Conservation (phyloP, 495 filamentous ascomycete species). For the Penicillium fimorum region DNA sequence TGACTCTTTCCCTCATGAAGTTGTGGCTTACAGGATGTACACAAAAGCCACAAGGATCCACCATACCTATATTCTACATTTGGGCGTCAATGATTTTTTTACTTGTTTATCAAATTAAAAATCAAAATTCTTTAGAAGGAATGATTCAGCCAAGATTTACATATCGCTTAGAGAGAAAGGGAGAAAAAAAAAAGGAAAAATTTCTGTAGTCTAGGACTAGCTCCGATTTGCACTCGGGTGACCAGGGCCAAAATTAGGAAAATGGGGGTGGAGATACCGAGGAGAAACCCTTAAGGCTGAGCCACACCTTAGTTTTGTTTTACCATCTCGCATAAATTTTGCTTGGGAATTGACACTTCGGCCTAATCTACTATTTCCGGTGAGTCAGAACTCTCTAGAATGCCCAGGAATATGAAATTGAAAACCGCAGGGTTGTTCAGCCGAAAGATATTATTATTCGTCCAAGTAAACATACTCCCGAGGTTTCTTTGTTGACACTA, state of each 20-base stretch:
- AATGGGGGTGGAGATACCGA: constrained; percentile 13
- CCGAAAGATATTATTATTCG: background rate
- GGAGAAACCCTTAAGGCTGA: constrained; percentile 21
- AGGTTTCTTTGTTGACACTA: background rate
- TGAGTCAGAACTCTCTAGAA: constrained; percentile 5
- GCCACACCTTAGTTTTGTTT: constrained; percentile 22
- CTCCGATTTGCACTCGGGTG: constrained; percentile 8
- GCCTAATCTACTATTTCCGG: constrained; percentile 4
- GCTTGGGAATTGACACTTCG: constrained; percentile 1
- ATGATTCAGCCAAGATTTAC: constrained; percentile 2
- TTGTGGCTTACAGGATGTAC: constrained; percentile 10
- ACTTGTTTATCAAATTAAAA: background rate
- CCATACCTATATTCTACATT: background rate
- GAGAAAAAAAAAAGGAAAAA: background rate
- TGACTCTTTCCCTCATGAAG: background rate
- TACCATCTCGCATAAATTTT: background rate
- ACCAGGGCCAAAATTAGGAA: constrained; percentile 20
- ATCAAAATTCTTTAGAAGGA: background rate
- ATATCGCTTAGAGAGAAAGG: constrained; percentile 2
- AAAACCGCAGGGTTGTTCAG: background rate
- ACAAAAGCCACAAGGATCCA: constrained; percentile 8
- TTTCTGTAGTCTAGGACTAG: constrained; percentile 10
- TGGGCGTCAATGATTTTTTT: background rate
- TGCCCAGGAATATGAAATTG: background rate
- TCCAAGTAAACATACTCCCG: too few relatives aligned